A percentile compares a stretch with the other conserved stretches of the same genome.
phyloP scores from a whole-genome alignment of 768 basidiomycete species.

The Mycena galericulata region DNA sequence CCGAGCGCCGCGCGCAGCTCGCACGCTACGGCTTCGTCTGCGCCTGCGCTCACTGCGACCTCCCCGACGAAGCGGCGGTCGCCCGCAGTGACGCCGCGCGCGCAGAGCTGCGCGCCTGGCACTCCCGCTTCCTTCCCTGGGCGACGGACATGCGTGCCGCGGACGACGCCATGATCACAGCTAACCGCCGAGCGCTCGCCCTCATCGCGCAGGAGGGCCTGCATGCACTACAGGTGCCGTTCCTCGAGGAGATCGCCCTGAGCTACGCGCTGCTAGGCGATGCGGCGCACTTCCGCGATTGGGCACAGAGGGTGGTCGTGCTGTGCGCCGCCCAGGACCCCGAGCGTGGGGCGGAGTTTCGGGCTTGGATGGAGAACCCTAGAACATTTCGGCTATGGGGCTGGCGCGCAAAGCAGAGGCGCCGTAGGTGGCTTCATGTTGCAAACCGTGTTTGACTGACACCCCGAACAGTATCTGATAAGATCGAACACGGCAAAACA shows the following conservation, averaged over 20 bases:
- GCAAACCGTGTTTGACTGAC: conserved; percentile 9
- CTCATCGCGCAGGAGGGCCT: conserved; percentile 57
- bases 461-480: conserved; percentile 8
- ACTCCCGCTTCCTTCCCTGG: conserved; percentile 56
- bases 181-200: conserved; percentile 52
- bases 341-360: conserved; percentile 42
- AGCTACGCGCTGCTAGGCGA: conserved; percentile 57
- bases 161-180: conserved; percentile 53
- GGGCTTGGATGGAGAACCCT: conserved; percentile 47
- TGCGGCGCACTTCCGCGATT: conserved; percentile 47
- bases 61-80: conserved; percentile 35
- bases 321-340: conserved; percentile 44
- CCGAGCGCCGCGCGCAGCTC: conserved; percentile 48
- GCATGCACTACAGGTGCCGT: conserved; percentile 53
- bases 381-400: conserved; percentile 52
- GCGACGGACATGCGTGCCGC: conserved; percentile 53
- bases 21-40: conserved; percentile 56
- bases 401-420: conserved; percentile 54
- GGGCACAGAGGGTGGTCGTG: conserved; percentile 48
- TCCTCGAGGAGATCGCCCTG: conserved; percentile 57
- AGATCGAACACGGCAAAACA: neutral
- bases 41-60: conserved; percentile 52
- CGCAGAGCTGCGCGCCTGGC: conserved; percentile 48
- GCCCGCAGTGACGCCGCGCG: conserved; percentile 48
- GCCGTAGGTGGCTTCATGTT: conserved; percentile 42